phyloP scores from a whole-genome alignment of 305 asterid species.

The Fraxinus albicans region DNA sequence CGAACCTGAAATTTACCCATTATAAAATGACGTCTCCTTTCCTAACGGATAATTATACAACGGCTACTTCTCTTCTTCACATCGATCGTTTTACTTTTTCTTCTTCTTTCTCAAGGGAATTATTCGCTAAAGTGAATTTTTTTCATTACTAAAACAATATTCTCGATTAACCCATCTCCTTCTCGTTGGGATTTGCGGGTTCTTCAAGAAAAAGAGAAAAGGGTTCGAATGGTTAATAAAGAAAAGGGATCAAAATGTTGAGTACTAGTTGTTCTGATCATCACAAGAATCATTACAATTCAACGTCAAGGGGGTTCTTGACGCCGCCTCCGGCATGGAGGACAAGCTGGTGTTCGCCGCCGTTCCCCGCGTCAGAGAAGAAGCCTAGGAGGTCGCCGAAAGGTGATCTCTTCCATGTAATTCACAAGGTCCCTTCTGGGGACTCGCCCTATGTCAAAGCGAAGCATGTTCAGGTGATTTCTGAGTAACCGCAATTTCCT shows the following conservation, averaged over 20 bases:
- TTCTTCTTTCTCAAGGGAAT: conserved; percentile 14
- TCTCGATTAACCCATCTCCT: neutral
- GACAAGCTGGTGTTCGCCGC: conserved; percentile 32
- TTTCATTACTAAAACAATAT: neutral
- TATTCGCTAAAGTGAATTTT: neutral
- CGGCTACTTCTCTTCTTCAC: conserved; percentile 24
- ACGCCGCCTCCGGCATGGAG: conserved; percentile 73
- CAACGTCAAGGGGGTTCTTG: conserved; percentile 49
- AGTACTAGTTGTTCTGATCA: conserved; percentile 5
- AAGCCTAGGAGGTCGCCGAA: conserved; percentile 40
- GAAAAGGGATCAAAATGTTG: conserved; percentile 18
- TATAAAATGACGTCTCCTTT: conserved; percentile 1
- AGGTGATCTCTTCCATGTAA: conserved; percentile 49
- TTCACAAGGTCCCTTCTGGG: conserved; percentile 82
- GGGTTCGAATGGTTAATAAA: neutral
- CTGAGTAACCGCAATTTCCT: neutral
- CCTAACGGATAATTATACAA: conserved; percentile 26
- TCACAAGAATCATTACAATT: conserved; percentile 6
- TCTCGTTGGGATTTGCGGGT: neutral
- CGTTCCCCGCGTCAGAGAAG: conserved; percentile 48
- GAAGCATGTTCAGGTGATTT: conserved; percentile 76
- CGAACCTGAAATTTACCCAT: neutral
- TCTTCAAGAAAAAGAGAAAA: neutral
- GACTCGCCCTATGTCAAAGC: conserved; percentile 90
- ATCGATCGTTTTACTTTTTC: neutral